A percentile compares a stretch with the other conserved stretches of the same genome.
phyloP scores from a whole-genome alignment of 2,329 filamentous ascomycete genomes.

The Dactylella cylindrospora region DNA sequence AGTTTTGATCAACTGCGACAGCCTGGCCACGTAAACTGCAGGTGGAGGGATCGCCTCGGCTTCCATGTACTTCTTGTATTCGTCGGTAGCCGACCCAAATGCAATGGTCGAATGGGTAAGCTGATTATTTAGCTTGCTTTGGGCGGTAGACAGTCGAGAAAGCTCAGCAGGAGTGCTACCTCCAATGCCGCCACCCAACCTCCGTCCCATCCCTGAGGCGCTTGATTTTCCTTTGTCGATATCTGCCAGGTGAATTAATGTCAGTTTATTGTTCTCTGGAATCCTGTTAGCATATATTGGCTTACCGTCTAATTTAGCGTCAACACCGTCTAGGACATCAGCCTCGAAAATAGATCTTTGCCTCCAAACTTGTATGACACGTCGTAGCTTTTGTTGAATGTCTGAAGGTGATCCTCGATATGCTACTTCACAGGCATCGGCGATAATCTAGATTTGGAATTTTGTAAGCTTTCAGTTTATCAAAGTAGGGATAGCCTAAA shows the following conservation, averaged over 20 bases:
- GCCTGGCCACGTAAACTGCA: slow-evolving; percentile 85
- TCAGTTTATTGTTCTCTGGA: too few relatives aligned
- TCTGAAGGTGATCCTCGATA: slow-evolving; percentile 87
- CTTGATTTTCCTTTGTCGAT: slow-evolving; percentile 61
- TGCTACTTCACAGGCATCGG: slow-evolving; percentile 83
- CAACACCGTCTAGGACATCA: slow-evolving; percentile 77
- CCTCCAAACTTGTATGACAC: slow-evolving; percentile 94
- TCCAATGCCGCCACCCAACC: slow-evolving; percentile 58
- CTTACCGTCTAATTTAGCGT: slow-evolving; percentile 75
- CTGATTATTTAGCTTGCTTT: slow-evolving; percentile 73
- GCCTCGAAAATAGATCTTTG: slow-evolving; percentile 79
- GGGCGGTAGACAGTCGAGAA: slow-evolving; percentile 69
- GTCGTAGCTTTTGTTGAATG: slow-evolving; percentile 79
- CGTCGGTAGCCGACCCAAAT: slow-evolving; percentile 70
- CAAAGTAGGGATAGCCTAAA: background rate
- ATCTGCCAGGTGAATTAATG: slow-evolving; percentile 54
- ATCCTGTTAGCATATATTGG: slow-evolving; percentile 1
- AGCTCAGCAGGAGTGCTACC: slow-evolving; percentile 72
- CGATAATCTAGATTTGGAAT: slow-evolving; percentile 63
- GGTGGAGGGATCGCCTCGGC: slow-evolving; percentile 72
- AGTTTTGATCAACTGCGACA: slow-evolving; percentile 85
- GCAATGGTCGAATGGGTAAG: slow-evolving; percentile 67
- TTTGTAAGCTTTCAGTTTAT: background rate
- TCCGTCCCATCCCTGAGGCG: slow-evolving; percentile 59
- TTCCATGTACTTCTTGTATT: slow-evolving; percentile 81